Conservation (phyloP, 345 rosid species). For the Cardamine occulta region DNA sequence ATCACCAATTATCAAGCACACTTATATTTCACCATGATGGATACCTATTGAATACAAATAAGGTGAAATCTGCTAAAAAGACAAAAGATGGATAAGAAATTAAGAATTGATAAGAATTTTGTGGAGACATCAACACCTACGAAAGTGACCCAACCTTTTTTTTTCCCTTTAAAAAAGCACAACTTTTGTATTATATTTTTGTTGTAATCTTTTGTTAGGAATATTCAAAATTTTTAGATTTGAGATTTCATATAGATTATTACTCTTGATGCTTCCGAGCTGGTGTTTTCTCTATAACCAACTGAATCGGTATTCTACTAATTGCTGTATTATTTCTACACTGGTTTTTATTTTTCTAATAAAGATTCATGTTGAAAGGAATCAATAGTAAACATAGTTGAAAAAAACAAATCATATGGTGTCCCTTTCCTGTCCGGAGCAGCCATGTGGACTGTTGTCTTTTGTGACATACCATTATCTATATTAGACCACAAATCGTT, state of each 20-base stretch:
- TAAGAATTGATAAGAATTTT: not conserved
- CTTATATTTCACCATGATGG: not conserved
- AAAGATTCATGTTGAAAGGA: constrained; percentile 3
- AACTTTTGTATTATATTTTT: constrained; percentile 31
- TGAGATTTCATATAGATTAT: constrained; percentile 6
- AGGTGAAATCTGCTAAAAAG: not conserved
- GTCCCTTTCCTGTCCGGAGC: constrained; percentile 8
- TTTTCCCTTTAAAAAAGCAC: not conserved
- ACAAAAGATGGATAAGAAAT: not conserved
- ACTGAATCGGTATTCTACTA: not conserved
- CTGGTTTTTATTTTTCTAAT: not conserved
- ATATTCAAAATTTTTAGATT: constrained; percentile 27
- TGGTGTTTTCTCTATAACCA: not conserved
- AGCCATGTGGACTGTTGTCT: constrained; percentile 32
- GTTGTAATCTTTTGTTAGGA: constrained; percentile 26
- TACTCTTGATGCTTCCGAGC: not conserved
- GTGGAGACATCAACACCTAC: constrained; percentile 30
- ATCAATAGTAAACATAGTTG: constrained; percentile 8
- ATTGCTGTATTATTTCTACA: not conserved
- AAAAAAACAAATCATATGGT: not conserved
- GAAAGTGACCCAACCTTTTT: constrained; percentile 12
- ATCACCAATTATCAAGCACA: not conserved
- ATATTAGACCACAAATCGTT: constrained; percentile 7
- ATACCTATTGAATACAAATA: not conserved
- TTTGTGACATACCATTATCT: not conserved